Conservation (phyloP, 2,329 filamentous ascomycete species). For the Erysiphe pulchra region DNA sequence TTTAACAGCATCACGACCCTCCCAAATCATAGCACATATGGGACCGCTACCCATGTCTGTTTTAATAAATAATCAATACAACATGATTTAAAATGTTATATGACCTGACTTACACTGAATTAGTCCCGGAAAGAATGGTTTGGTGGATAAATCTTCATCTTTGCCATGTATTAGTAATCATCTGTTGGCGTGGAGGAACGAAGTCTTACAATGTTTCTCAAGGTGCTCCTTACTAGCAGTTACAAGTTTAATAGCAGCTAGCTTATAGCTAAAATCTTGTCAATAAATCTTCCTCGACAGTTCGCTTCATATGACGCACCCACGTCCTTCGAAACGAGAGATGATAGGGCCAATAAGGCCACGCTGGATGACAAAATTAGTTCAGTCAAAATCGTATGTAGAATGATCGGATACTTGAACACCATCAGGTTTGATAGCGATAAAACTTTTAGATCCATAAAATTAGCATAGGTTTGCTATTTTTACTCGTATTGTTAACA, state of each 20-base stretch:
- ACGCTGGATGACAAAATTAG: constrained; percentile 30
- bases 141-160: constrained; percentile 70
- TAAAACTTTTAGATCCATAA: constrained; percentile 44
- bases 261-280: constrained; percentile 52
- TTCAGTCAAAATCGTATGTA: not conserved
- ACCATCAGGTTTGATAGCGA: constrained; percentile 99
- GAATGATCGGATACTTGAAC: constrained; percentile 54
- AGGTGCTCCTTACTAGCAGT: constrained; percentile 81
- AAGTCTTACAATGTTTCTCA: constrained; percentile 67
- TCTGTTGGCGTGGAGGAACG: not conserved
- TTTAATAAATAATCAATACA: constrained; percentile 7
- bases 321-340: constrained; percentile 90
- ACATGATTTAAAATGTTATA: not conserved
- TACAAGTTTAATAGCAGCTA: constrained; percentile 88
- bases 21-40: constrained; percentile 98
- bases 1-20: constrained; percentile 97
- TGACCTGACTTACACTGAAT: constrained; percentile 46
- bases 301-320: constrained; percentile 24
- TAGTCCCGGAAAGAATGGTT: constrained; percentile 93
- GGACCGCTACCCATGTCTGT: constrained; percentile 91
- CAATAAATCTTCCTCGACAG: not conserved
- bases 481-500: constrained; percentile 2
- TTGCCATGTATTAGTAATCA: not conserved
- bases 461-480: not conserved
- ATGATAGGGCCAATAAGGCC: constrained; percentile 96